These are phyloP conservation scores for Pleochaeta shiraiana DNA, from an alignment of 2,329 filamentous ascomycete genomes.

Conservation along the genomic window DNA sequence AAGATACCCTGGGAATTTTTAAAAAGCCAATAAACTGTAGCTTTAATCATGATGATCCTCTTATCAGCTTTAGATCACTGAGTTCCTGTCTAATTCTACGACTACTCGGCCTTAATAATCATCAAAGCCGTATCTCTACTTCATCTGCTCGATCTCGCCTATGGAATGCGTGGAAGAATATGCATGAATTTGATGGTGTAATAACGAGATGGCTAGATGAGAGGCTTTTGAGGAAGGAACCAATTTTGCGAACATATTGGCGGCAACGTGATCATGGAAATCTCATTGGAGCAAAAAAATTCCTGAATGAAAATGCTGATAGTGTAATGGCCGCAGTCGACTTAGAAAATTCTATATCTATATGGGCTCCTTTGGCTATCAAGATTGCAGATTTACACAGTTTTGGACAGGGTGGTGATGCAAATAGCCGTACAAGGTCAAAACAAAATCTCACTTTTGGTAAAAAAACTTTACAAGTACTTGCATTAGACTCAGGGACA, in stretches of 20 bases:
- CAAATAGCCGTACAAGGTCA: slow-evolving; percentile 19
- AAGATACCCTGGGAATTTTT: slow-evolving; percentile 23
- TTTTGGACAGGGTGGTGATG: slow-evolving; percentile 21
- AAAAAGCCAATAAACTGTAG: slow-evolving; percentile 22
- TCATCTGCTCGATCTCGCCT: slow-evolving; percentile 23
- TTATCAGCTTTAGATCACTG: slow-evolving; percentile 24
- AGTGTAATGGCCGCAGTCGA: slow-evolving; percentile 18
- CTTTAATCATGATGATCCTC: slow-evolving; percentile 29
- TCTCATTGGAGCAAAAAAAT: slow-evolving; percentile 21
- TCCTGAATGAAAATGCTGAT: slow-evolving; percentile 19
- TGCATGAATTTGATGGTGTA: slow-evolving; percentile 24
- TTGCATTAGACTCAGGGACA: slow-evolving; percentile 18
- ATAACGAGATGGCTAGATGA: slow-evolving; percentile 27
- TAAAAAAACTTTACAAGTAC: slow-evolving; percentile 22
- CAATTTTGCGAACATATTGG: slow-evolving; percentile 21
- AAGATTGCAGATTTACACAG: slow-evolving; percentile 20
- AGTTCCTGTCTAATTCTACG: slow-evolving; percentile 15
- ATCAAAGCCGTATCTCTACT: slow-evolving; percentile 21
- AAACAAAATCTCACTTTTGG: slow-evolving; percentile 23
- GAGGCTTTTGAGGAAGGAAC: slow-evolving; percentile 22
- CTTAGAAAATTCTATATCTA: slow-evolving; percentile 17
- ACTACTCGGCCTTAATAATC: slow-evolving; percentile 21
- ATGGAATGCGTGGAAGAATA: slow-evolving; percentile 27
- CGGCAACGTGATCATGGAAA: slow-evolving; percentile 21
- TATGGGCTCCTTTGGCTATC: slow-evolving; percentile 19